These are phyloP conservation scores for Cladophialophora bantiana DNA, from an alignment of 2,329 filamentous ascomycete genomes.

Conservation along the genomic window DNA sequence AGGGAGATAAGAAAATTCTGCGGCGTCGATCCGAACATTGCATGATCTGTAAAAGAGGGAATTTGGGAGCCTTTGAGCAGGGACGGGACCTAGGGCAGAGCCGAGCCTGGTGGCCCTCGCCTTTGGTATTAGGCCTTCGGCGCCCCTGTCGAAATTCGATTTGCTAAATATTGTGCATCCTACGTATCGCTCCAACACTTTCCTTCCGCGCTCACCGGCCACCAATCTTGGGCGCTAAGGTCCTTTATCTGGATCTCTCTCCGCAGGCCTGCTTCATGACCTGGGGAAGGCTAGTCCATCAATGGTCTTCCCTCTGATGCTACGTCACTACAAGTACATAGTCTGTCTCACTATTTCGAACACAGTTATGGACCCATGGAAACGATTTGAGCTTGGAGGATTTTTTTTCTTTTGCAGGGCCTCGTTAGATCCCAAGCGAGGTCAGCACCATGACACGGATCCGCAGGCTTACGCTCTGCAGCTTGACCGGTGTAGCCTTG, in stretches of 20 bases:
- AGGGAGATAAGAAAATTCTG: neutral
- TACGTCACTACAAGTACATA: conserved; percentile 1
- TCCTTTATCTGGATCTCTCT: conserved; percentile 4
- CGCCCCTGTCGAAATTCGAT: conserved; percentile 1
- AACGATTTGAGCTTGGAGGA: neutral
- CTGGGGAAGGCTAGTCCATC: conserved; percentile 3
- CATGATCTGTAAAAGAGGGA: neutral
- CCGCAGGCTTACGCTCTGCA: conserved; percentile 7
- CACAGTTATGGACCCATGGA: neutral
- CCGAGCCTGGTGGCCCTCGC: conserved; percentile 20
- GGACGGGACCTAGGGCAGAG: conserved; percentile 23
- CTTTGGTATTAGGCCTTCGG: conserved; percentile 4
- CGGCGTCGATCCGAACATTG: conserved; percentile 7
- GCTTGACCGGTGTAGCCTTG: conserved; percentile 17
- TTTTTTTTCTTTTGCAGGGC: neutral
- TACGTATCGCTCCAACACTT: neutral
- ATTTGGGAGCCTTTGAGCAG: conserved; percentile 10
- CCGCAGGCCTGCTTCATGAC: conserved; percentile 4
- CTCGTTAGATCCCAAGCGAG: neutral
- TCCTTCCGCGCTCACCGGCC: conserved; percentile 3
- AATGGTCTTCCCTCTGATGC: neutral
- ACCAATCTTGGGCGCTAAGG: conserved; percentile 5
- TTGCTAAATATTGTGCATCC: conserved; percentile 1
- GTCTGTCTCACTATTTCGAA: neutral
- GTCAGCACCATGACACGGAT: neutral